A percentile compares a stretch with the other conserved stretches of the same genome.
phyloP scores from a whole-genome alignment of 1,284 basidiomycete species.

The Ceratobasidium sp. region DNA sequence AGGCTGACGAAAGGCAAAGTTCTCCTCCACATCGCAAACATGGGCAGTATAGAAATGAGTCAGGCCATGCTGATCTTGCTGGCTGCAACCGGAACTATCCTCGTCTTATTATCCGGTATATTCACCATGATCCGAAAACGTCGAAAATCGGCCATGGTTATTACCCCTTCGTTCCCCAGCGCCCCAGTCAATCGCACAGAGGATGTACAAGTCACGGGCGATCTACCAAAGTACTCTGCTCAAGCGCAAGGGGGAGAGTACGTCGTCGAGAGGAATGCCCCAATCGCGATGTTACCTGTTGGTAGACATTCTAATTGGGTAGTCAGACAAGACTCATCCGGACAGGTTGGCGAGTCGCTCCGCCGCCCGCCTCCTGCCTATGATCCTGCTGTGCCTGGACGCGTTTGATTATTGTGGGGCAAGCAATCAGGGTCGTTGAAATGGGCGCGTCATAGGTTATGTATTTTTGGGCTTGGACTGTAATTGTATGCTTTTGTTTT shows the following conservation, averaged over 20 bases:
- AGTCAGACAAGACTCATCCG: neutral
- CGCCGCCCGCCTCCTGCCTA: constrained; percentile 27
- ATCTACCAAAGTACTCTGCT: constrained; percentile 25
- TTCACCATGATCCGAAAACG: constrained; percentile 11
- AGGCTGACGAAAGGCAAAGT: too few species aligned
- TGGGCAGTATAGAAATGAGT: neutral
- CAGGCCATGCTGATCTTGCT: constrained; percentile 6
- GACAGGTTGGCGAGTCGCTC: neutral
- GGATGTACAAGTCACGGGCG: neutral
- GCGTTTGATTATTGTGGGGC: neutral
- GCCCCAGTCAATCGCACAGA: constrained; percentile 9
- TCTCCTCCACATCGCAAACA: neutral
- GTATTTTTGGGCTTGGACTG: too few species aligned
- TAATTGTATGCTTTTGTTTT: too few species aligned
- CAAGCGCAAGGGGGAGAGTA: constrained; percentile 2
- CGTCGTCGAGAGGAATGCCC: neutral
- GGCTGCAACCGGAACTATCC: neutral
- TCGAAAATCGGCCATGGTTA: constrained; percentile 1
- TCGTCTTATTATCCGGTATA: constrained; percentile 2
- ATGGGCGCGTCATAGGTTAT: too few species aligned
- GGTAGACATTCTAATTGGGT: neutral
- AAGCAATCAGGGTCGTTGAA: neutral
- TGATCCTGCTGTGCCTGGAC: constrained; percentile 5
- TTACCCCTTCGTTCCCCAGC: neutral
- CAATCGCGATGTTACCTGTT: neutral